Evolutionary conservation across 129 eudicot genomes (phyloP).

Genomic region (Oenanthe sinensis): DNA sequence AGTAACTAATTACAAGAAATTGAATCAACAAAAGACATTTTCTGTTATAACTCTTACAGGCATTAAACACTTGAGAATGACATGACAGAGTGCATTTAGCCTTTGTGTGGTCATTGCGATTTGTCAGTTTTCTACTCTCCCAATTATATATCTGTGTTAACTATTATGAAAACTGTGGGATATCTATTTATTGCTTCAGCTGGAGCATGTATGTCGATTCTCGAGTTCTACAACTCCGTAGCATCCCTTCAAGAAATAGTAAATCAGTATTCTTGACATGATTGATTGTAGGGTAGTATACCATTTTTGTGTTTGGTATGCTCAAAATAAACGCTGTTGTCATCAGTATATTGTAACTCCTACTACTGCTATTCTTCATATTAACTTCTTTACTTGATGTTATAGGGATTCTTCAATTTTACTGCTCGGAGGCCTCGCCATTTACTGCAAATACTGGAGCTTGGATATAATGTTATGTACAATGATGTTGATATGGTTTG

Average conservation of each 20-base stretch:
- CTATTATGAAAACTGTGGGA: not conserved
- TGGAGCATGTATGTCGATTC: not conserved
- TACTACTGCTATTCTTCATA: not conserved
- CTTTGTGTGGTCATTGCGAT: not conserved
- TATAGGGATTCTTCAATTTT: slow-evolving; percentile 94
- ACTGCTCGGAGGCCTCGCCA: slow-evolving; percentile 94
- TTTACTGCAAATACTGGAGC: slow-evolving; percentile 82
- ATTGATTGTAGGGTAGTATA: not conserved
- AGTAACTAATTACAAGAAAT: too few relatives aligned
- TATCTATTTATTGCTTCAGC: not conserved
- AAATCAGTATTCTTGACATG: not conserved
- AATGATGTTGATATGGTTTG: slow-evolving; percentile 99
- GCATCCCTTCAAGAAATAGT: not conserved
- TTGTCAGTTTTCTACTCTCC: not conserved
- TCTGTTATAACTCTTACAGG: not conserved
- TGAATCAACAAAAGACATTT: too few relatives aligned
- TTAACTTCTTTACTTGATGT: slow-evolving; percentile 5
- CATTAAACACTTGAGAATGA: not conserved
- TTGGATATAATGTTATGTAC: slow-evolving; percentile 93
- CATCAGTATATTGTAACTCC: not conserved
- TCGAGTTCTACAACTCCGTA: not conserved
- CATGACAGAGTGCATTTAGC: not conserved
- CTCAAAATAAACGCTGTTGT: not conserved
- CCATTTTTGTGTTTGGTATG: not conserved
- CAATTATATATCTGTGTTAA: not conserved